Evolutionary conservation across 2,329 filamentous ascomycete genomes (phyloP).

Genomic region (Clonostachys rhizophaga): DNA sequence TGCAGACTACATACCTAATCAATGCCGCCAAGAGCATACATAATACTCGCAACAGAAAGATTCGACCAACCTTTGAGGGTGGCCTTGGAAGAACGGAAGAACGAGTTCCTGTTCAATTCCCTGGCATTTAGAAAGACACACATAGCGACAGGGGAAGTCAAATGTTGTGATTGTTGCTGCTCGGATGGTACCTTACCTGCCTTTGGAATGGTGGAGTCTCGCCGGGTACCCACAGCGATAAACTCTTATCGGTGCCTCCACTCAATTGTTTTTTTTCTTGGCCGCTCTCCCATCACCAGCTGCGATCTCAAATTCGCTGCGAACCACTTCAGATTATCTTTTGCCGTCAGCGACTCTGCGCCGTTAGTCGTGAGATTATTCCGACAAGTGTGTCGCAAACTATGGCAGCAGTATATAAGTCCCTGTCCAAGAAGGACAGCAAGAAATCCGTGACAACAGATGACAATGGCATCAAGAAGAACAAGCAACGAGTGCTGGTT

Average conservation of each 20-base stretch:
- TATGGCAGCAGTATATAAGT: constrained; percentile 75
- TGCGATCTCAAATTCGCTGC: neutral
- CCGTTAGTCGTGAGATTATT: neutral
- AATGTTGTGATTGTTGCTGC: no score
- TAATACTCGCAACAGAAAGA: no score
- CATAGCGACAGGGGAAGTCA: no score
- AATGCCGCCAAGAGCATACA: no score
- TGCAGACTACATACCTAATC: no score
- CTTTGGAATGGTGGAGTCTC: neutral
- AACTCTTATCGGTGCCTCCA: constrained; percentile 3
- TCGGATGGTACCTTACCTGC: no score
- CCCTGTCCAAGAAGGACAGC: constrained; percentile 56
- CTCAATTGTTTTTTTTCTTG: constrained; percentile 1
- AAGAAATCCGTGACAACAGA: constrained; percentile 42
- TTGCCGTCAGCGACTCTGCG: no score
- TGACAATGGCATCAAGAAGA: constrained; percentile 50
- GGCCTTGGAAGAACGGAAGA: no score
- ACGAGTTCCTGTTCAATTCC: no score
- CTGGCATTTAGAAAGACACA: no score
- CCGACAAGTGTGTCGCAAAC: constrained; percentile 3
- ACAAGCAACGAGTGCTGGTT: constrained; percentile 78
- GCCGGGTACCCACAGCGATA: neutral
- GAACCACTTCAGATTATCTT: neutral
- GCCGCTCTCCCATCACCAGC: neutral
- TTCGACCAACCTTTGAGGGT: no score